Evolutionary conservation across 176 grass and related monocot genomes (phyloP).

Genomic region (Oryza glumipatula): DNA sequence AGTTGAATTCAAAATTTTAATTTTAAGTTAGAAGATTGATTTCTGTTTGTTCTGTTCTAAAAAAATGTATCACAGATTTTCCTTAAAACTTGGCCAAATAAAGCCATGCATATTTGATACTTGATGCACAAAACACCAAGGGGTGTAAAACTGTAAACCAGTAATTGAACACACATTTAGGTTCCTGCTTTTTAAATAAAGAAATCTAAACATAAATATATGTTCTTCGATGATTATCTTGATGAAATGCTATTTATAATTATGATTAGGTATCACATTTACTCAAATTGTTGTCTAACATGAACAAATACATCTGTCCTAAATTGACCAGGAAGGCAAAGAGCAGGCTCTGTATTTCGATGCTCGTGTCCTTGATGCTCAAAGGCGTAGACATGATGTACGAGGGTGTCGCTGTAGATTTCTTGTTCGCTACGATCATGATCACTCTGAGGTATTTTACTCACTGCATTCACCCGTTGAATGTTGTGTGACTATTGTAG

Average conservation of each 20-base stretch:
- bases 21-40: conserved; percentile 13
- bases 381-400: conserved; percentile 87
- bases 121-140: neutral
- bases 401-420: conserved; percentile 87
- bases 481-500: neutral
- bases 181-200: conserved; percentile 13
- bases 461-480: conserved; percentile 4
- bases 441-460: conserved; percentile 69
- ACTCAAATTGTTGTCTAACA: conserved; percentile 14
- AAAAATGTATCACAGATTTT: neutral
- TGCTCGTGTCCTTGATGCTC: conserved; percentile 79
- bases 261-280: neutral
- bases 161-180: neutral
- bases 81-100: neutral
- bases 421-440: conserved; percentile 85
- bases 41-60: neutral
- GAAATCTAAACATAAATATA: neutral
- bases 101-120: neutral
- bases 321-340: conserved; percentile 73
- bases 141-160: neutral
- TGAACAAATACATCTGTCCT: conserved; percentile 7
- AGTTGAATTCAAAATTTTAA: neutral
- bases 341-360: conserved; percentile 92
- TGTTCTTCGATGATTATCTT: neutral
- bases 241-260: conserved; percentile 4